These are phyloP conservation scores for Xanthoconium purpureum DNA, from an alignment of 768 basidiomycete genomes.

Conservation along the genomic window DNA sequence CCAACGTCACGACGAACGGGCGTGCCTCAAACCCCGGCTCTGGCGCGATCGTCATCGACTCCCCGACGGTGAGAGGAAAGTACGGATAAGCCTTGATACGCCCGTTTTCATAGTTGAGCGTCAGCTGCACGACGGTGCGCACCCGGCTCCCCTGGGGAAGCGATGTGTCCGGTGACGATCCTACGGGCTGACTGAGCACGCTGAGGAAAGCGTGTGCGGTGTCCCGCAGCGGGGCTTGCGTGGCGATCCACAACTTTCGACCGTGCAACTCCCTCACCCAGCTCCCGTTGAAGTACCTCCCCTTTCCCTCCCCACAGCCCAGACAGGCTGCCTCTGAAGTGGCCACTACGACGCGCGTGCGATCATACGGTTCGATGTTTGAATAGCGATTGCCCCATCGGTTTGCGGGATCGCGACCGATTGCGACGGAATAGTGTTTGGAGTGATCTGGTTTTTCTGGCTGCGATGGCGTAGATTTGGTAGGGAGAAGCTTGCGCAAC, in stretches of 20 bases:
- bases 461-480: conserved; percentile 8
- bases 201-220: conserved; percentile 79
- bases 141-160: conserved; percentile 43
- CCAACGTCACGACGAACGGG: conserved; percentile 57
- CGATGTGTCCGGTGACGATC: conserved; percentile 31
- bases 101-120: conserved; percentile 66
- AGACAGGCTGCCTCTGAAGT: conserved; percentile 15
- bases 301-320: conserved; percentile 27
- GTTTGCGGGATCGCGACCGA: conserved; percentile 47
- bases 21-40: conserved; percentile 40
- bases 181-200: conserved; percentile 51
- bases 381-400: conserved; percentile 60
- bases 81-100: conserved; percentile 75
- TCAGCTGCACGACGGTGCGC: conserved; percentile 80
- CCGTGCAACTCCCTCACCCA: conserved; percentile 79
- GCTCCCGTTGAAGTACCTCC: conserved; percentile 77
- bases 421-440: conserved; percentile 54
- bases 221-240: conserved; percentile 72
- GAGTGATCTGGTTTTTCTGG: conserved; percentile 18
- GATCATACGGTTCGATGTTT: conserved; percentile 78
- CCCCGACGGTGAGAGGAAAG: conserved; percentile 62
- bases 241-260: conserved; percentile 79
- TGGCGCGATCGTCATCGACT: conserved; percentile 45
- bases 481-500: conserved; percentile 3
- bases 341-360: conserved; percentile 65